Percentiles rank a stretch among this genome's conserved stretches.
Evolutionary conservation across 2,329 filamentous ascomycete species (phyloP).

Genomic region (Cylindrodendrum hubeiense): DNA sequence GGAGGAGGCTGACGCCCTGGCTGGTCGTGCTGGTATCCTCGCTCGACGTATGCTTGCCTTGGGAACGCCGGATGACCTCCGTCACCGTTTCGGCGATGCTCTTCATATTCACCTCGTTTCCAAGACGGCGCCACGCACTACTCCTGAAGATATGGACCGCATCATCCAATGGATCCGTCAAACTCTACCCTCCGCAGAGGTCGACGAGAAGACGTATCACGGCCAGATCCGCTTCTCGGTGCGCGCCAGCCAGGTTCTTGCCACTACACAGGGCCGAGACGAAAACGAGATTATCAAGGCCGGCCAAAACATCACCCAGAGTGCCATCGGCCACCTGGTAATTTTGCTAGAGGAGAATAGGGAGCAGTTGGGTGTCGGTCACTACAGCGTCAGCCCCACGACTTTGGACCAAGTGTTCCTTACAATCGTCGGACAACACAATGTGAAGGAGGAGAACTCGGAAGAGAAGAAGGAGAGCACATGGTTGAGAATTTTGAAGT

Average conservation of each 20-base stretch:
- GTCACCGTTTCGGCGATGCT: conserved; percentile 80
- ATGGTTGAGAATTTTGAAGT: conserved; percentile 40
- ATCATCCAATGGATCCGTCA: conserved; percentile 75
- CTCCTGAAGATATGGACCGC: conserved; percentile 73
- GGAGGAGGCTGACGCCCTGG: conserved; percentile 94
- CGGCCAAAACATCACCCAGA: conserved; percentile 50
- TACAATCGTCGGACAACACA: conserved; percentile 83
- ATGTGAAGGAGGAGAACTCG: conserved; percentile 80
- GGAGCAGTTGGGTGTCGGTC: conserved; percentile 77
- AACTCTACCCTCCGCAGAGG: conserved; percentile 72
- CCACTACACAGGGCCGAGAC: conserved; percentile 34
- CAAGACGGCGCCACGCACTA: conserved; percentile 79
- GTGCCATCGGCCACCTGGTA: conserved; percentile 77
- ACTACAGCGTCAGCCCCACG: conserved; percentile 89
- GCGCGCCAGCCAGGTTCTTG: conserved; percentile 61
- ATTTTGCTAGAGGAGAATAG: conserved; percentile 79
- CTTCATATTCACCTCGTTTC: conserved; percentile 87
- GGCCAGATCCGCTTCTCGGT: conserved; percentile 90
- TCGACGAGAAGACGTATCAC: conserved; percentile 83
- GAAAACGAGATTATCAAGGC: conserved; percentile 40
- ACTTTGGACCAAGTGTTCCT: conserved; percentile 94
- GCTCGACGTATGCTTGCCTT: conserved; percentile 87
- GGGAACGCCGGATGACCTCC: conserved; percentile 79
- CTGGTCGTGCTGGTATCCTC: conserved; percentile 86
- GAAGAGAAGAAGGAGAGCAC: conserved; percentile 48